A percentile compares a stretch with the other conserved stretches of the same genome.
Evolutionary conservation across 768 basidiomycete genomes (phyloP).

Genomic region (Leccinum aurantiacum): DNA sequence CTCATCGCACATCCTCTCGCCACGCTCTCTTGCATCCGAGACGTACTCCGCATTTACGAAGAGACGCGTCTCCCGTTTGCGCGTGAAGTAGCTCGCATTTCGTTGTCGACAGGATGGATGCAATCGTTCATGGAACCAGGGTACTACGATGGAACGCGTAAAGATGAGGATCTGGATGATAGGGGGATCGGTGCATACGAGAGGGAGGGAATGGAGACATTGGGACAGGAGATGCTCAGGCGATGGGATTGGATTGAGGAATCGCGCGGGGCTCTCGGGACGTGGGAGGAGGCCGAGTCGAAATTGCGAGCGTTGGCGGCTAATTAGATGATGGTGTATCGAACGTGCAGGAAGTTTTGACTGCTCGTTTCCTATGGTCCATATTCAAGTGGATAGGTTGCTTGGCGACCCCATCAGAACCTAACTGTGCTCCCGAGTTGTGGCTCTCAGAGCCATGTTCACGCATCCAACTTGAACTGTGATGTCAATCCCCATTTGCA

Average conservation of each 20-base stretch:
- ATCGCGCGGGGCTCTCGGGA: constrained; percentile 3
- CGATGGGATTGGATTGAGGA: constrained; percentile 21
- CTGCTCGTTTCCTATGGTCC: neutral
- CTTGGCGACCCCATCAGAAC: neutral
- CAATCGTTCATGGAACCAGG: constrained; percentile 17
- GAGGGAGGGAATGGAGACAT: constrained; percentile 17
- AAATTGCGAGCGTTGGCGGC: neutral
- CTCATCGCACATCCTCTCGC: constrained; percentile 24
- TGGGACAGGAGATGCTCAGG: constrained; percentile 12
- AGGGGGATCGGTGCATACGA: constrained; percentile 10
- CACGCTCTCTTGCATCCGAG: constrained; percentile 1
- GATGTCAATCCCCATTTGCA: no score
- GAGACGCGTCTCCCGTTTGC: constrained; percentile 17
- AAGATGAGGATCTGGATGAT: constrained; percentile 9
- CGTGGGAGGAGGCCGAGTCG: constrained; percentile 21
- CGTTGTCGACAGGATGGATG: constrained; percentile 10
- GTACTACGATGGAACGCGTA: constrained; percentile 24
- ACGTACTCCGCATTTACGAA: constrained; percentile 14
- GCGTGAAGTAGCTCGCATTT: constrained; percentile 11
- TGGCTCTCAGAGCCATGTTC: no score
- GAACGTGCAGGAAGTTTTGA: neutral
- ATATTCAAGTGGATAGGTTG: neutral
- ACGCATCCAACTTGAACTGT: no score
- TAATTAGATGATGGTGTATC: neutral
- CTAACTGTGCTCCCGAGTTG: no score